A percentile compares a stretch with the other conserved stretches of the same genome.
Evolutionary conservation across 345 rosid species (phyloP).

Genomic region (Anastatica hierochuntica): DNA sequence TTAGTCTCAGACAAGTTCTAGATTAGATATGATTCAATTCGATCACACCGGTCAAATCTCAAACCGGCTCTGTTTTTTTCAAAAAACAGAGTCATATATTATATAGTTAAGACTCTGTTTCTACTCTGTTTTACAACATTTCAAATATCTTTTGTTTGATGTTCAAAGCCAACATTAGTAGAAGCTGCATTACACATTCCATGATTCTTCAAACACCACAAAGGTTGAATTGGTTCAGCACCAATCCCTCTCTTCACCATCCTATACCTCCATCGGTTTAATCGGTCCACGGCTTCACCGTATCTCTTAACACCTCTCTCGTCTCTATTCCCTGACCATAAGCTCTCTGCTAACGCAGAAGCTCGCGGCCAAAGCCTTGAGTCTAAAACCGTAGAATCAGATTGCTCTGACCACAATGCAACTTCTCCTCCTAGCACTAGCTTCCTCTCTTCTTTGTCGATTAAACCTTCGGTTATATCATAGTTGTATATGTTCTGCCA

Average conservation of each 20-base stretch:
- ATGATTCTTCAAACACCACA: slow-evolving; percentile 70
- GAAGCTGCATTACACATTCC: slow-evolving; percentile 76
- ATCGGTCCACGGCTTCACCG: slow-evolving; percentile 60
- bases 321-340: slow-evolving; percentile 81
- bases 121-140: too few relatives aligned
- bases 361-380: slow-evolving; percentile 71
- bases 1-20: too few relatives aligned
- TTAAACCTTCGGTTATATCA: slow-evolving; percentile 57
- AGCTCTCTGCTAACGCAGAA: slow-evolving; percentile 68
- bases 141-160: not conserved
- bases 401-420: slow-evolving; percentile 93
- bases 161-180: slow-evolving; percentile 11
- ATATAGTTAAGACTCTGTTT: too few relatives aligned
- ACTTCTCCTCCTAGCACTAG: slow-evolving; percentile 87
- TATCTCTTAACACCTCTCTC: slow-evolving; percentile 53
- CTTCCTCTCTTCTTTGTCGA: slow-evolving; percentile 46
- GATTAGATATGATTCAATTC: too few relatives aligned
- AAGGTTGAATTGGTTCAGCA: slow-evolving; percentile 88
- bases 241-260: slow-evolving; percentile 69
- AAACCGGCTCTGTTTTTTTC: too few relatives aligned
- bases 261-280: slow-evolving; percentile 78
- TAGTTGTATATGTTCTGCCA: slow-evolving; percentile 86
- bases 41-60: too few relatives aligned
- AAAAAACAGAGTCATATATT: too few relatives aligned
- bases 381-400: slow-evolving; percentile 59